Evolutionary conservation across 2,329 filamentous ascomycete genomes (phyloP), one percentile per base, ranked within the genome.

Genomic region (Clonostachys byssicola): DNA sequence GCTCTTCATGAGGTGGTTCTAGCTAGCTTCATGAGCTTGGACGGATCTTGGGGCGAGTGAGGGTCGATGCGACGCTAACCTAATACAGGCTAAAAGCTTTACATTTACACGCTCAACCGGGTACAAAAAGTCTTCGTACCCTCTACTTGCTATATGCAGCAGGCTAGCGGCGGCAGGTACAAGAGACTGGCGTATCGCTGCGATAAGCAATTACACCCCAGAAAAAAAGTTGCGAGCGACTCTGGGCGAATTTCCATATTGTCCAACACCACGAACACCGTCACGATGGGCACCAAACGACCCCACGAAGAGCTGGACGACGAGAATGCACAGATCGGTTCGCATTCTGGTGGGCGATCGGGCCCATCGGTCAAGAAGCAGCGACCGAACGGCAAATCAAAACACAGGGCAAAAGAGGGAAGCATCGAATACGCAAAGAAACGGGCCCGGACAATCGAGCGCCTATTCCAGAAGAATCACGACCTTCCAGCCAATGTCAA

Each of bases 401-500:
- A 69, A 55, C 62, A 67, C 56, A 69, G 70, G 50, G 63, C 67
- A 12, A 75, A 69, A 51, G 67, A 73, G 34, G 71, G 72, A 43
- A 73, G 67, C 47, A 65, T 82, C 43, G 80, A 80, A 60, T 79
- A 79, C 58, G 74, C 88, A 45, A 91, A 88, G 68, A 88, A 88
- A 65, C 80, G 85, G 42, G 82, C 83, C 49, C 78, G 89, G 46
- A 83, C 84, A 45, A 80, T 92, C 47, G 79, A 82, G 57, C 77
- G 89, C 45, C 75, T 83, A 10, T 74, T 92, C 34, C 73, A 79
- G 42, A 74, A 78, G 50, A 74, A 78, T 12, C 68, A 79, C 44
- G 77, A 82, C 46, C 73, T 92, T 45, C 85, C 88, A 1, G 85
- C 85, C 33, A 77, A 85, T 57, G 77, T 87, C 10, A 75, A 82